phyloP scores from a whole-genome alignment of 768 basidiomycete species.

The Phanerochaete sordida region DNA sequence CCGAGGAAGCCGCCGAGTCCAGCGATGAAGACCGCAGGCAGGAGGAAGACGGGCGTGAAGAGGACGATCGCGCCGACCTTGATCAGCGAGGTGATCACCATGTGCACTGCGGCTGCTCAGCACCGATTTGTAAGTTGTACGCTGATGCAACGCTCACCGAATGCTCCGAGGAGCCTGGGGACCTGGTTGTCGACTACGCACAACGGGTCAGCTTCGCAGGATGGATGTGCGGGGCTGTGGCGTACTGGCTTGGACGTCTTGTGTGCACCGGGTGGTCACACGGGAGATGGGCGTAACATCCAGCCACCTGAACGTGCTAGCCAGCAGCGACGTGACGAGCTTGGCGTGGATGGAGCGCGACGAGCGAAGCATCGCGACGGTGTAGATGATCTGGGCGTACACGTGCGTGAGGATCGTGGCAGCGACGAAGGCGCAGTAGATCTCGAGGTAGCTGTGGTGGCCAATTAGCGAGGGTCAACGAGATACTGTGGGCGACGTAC shows the following conservation, averaged over 20 bases:
- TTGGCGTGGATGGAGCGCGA: constrained; percentile 28
- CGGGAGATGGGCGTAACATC: constrained; percentile 52
- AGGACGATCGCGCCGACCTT: constrained; percentile 36
- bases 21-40: constrained; percentile 35
- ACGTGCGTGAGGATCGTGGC: constrained; percentile 18
- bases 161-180: not conserved
- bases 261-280: constrained; percentile 63
- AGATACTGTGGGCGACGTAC: constrained; percentile 16
- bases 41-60: constrained; percentile 38
- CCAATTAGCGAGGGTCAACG: not conserved
- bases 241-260: constrained; percentile 48
- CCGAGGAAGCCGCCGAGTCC: constrained; percentile 42
- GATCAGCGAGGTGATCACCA: constrained; percentile 25
- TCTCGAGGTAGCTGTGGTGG: constrained; percentile 24
- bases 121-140: not conserved
- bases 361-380: constrained; percentile 27
- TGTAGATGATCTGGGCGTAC: constrained; percentile 19
- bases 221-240: no score
- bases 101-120: constrained; percentile 16
- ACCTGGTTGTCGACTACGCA: constrained; percentile 2
- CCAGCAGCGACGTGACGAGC: constrained; percentile 27
- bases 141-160: not conserved
- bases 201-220: not conserved
- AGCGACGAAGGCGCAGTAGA: constrained; percentile 24
- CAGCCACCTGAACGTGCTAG: constrained; percentile 31